A percentile compares a stretch with the other conserved stretches of the same genome.
Conservation (phyloP, 441 rosid species). For the Manihot esculenta region DNA sequence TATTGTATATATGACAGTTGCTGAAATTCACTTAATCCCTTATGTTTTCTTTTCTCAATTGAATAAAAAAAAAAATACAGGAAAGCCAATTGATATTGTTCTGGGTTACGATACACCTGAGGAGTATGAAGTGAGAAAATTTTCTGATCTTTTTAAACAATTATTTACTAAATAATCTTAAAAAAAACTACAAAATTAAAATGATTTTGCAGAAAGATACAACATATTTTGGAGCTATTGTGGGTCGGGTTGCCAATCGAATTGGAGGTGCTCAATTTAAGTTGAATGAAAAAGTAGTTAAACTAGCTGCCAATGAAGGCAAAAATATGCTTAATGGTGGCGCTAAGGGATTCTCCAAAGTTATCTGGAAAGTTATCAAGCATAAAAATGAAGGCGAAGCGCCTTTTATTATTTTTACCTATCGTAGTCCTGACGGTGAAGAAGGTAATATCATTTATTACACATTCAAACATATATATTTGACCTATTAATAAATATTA, state of each 20-base stretch:
- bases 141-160: not conserved
- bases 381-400: slow-evolving; percentile 39
- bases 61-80: not conserved
- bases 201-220: slow-evolving; percentile 48
- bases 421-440: slow-evolving; percentile 72
- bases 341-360: slow-evolving; percentile 62
- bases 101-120: slow-evolving; percentile 29
- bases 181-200: not conserved
- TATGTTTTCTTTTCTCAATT: not conserved
- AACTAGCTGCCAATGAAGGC: slow-evolving; percentile 66
- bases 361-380: slow-evolving; percentile 57
- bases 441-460: slow-evolving; percentile 42
- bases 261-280: slow-evolving; percentile 66
- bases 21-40: too few species aligned
- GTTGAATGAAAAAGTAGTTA: slow-evolving; percentile 54
- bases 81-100: slow-evolving; percentile 27
- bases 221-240: slow-evolving; percentile 61
- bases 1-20: too few species aligned
- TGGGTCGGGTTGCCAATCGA: slow-evolving; percentile 86
- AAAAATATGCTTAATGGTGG: slow-evolving; percentile 89
- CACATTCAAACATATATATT: too few species aligned
- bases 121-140: slow-evolving; percentile 19
- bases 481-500: too few species aligned
- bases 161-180: not conserved
- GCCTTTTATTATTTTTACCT: slow-evolving; percentile 57